Evolutionary conservation across 208 protist genomes (phyloP).

Genomic region (Acanthamoeba rhysodes): DNA sequence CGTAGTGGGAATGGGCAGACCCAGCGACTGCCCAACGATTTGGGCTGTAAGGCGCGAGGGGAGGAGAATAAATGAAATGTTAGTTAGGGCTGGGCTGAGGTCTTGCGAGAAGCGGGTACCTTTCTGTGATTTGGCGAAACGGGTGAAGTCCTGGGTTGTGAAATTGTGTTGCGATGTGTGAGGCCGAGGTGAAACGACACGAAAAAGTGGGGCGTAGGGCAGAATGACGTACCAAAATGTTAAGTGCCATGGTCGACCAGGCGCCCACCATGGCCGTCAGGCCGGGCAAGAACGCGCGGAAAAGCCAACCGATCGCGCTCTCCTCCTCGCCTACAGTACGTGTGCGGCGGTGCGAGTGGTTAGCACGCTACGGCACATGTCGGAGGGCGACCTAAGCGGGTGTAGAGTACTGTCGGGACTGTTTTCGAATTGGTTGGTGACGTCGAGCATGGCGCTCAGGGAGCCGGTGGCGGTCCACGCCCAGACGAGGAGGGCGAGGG

Average conservation of each 20-base stretch:
- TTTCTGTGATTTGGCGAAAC: constrained; percentile 11
- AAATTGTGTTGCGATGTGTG: not conserved
- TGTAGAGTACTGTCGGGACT: not conserved
- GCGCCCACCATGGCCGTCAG: constrained; percentile 43
- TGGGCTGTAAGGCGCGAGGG: not conserved
- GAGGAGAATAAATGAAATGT: not conserved
- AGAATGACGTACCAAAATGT: not conserved
- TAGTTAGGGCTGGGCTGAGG: not conserved
- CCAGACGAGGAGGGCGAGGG: not conserved
- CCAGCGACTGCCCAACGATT: constrained; percentile 29
- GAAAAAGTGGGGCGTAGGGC: not conserved
- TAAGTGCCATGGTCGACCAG: constrained; percentile 58
- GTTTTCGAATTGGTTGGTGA: constrained; percentile 22
- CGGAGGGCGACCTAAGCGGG: too few relatives aligned
- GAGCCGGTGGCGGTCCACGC: not conserved
- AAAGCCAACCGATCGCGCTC: not conserved
- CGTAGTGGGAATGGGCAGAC: constrained; percentile 34
- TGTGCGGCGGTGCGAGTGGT: too few relatives aligned
- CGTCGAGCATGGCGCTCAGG: constrained; percentile 24
- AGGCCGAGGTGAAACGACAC: not conserved
- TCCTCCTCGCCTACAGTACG: not conserved
- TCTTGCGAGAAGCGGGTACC: not conserved
- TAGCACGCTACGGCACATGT: too few relatives aligned
- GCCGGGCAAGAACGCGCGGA: not conserved
- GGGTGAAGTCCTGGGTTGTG: constrained; percentile 15